These are phyloP conservation scores for Thymus mandschuricus DNA, from an alignment of 257 asterid genomes.

Conservation along the genomic window DNA sequence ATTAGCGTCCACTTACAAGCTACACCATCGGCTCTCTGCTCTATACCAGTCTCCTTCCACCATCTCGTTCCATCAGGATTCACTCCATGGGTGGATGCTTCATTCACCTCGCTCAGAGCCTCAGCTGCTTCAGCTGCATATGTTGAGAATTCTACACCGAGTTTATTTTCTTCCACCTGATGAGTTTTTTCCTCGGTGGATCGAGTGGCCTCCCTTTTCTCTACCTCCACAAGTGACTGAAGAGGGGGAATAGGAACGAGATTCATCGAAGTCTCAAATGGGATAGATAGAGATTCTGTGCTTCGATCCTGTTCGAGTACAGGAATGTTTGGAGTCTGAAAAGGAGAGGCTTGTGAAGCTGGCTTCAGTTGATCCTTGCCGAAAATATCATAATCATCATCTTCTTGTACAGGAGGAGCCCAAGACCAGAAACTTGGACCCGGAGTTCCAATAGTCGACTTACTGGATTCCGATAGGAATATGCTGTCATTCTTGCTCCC, in stretches of 20 bases:
- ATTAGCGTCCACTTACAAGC: constrained; percentile 82
- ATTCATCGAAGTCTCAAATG: constrained; percentile 65
- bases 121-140: constrained; percentile 82
- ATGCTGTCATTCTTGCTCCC: constrained; percentile 45
- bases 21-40: constrained; percentile 82
- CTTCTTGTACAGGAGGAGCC: constrained; percentile 63
- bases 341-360: constrained; percentile 45
- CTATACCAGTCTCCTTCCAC: constrained; percentile 97
- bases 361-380: constrained; percentile 40
- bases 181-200: constrained; percentile 51
- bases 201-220: constrained; percentile 38
- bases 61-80: constrained; percentile 79
- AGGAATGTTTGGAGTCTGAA: constrained; percentile 45
- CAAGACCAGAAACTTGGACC: constrained; percentile 98
- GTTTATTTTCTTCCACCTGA: constrained; percentile 60
- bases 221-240: constrained; percentile 63
- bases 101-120: constrained; percentile 56
- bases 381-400: constrained; percentile 32
- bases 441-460: constrained; percentile 54
- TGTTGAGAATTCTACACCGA: constrained; percentile 66
- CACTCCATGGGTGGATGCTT: constrained; percentile 47
- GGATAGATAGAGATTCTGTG: constrained; percentile 57
- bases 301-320: constrained; percentile 71
- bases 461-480: constrained; percentile 41
- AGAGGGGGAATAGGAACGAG: constrained; percentile 67